A percentile compares a stretch with the other conserved stretches of the same genome.
Evolutionary conservation across 768 basidiomycete species (phyloP).

Genomic region (Termitomyces sp.): DNA sequence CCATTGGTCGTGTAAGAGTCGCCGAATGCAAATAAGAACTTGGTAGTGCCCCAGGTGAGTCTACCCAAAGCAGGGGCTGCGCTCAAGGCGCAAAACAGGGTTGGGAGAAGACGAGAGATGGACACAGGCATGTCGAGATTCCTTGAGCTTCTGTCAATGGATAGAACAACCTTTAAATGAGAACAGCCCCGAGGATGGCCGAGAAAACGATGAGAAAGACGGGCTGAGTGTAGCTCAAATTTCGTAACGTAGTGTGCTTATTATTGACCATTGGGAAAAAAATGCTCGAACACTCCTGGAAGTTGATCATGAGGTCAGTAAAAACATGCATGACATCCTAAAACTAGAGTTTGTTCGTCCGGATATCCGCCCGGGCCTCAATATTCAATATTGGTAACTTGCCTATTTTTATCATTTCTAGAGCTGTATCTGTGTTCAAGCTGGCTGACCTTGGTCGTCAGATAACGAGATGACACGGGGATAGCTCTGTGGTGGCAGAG

Average conservation of each 20-base stretch:
- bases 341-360: no score
- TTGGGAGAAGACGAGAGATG: constrained; percentile 5
- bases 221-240: constrained; percentile 7
- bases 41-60: constrained; percentile 49
- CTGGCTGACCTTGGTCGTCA: no score
- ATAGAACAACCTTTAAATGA: not conserved
- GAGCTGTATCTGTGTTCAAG: no score
- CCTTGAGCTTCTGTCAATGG: not conserved
- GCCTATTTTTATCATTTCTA: no score
- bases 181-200: constrained; percentile 3
- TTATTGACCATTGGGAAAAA: not conserved
- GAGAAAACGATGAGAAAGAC: not conserved
- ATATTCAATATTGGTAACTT: no score
- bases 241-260: constrained; percentile 2
- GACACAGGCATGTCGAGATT: not conserved
- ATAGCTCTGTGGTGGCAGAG: no score
- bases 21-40: constrained; percentile 59
- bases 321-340: no score
- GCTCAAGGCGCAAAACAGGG: not conserved
- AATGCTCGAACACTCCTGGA: not conserved
- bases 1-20: constrained; percentile 59
- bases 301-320: not conserved
- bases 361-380: no score
- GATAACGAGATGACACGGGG: no score
- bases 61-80: constrained; percentile 17